Evolutionary conservation across 371 early-diverging fungal species (phyloP), one percentile per base, ranked within the genome.

Genomic region (Entomophthora muscae): DNA sequence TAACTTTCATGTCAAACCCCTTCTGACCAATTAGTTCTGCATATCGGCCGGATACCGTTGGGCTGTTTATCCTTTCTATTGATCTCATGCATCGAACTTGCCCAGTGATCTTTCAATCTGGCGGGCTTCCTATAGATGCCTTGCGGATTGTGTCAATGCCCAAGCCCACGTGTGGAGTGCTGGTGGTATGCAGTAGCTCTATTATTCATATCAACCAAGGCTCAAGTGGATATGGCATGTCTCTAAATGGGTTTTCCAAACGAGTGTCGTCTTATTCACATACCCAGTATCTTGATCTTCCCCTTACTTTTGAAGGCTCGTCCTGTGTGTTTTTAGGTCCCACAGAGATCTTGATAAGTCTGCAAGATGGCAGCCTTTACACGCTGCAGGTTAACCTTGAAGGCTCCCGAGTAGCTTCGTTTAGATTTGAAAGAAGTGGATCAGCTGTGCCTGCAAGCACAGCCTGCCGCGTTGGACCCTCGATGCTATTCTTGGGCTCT

Each of bases 191-290:
- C 0, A 75, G 86, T 52, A 91, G 87, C 71, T 83, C 89, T 1
- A 65, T 98, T 13, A 74, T 93, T 27, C 88, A 95, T 69, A 77
- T 94, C 0, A 88, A 87, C 57, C 93, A 94, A 71, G 89, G 90
- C 5, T 80, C 87, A 1, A 73, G 81, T 23, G 90, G 88, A 53
- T 72, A 86, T 12, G 88, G 85, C 30, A 78, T 81, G 3, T 81
- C 82, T 1, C 83, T 92, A 21, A 94, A 92, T 67, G 80, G 74
- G 2, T 83, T 78, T 61, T 73, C 78, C 0, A 71, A 73, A 32
- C 66, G 56, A 26, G 56, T 55, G 28, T 55, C 56, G 28, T 22
- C 22, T 17, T 24, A 24, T 55, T 26, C 17, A 13, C 56, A 55
- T 31, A 57, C 58, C 10, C 60, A 64, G 27, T 61, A 57, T 0